Conservation (phyloP, 192 early-diverging fungal genomes). For the Coemansia sp. region DNA sequence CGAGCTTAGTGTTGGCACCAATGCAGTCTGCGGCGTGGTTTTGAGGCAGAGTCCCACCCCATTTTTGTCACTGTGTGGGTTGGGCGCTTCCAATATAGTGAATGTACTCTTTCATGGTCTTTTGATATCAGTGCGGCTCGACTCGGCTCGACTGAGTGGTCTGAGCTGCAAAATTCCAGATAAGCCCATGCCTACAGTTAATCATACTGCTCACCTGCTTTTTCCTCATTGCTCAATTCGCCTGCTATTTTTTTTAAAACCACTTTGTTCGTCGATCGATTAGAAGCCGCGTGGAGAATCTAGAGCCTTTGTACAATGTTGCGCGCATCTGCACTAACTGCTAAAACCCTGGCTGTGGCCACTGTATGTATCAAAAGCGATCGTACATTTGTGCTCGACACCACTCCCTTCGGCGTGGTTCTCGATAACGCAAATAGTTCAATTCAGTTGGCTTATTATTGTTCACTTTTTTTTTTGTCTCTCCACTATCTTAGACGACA, state of each 20-base stretch:
- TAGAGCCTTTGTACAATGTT: slow-evolving; percentile 22
- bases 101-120: too few relatives aligned
- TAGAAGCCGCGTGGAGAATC: background rate
- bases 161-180: background rate
- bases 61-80: background rate
- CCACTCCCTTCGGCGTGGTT: background rate
- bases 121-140: background rate
- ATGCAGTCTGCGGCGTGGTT: too few relatives aligned
- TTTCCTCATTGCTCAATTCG: slow-evolving; percentile 5
- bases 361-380: slow-evolving; percentile 11
- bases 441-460: background rate
- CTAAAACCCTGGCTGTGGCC: slow-evolving; percentile 8
- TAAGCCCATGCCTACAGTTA: background rate
- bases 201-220: too few relatives aligned
- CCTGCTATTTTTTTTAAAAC: background rate
- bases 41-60: too few relatives aligned
- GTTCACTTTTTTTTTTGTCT: background rate
- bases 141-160: background rate
- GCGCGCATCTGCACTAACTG: slow-evolving; percentile 24
- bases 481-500: slow-evolving; percentile 13
- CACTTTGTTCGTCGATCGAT: background rate
- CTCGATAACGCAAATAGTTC: background rate
- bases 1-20: too few relatives aligned
- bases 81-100: too few relatives aligned
- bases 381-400: background rate